phyloP scores from a whole-genome alignment of 2,329 filamentous ascomycete genomes.

The Ascochyta fabae region DNA sequence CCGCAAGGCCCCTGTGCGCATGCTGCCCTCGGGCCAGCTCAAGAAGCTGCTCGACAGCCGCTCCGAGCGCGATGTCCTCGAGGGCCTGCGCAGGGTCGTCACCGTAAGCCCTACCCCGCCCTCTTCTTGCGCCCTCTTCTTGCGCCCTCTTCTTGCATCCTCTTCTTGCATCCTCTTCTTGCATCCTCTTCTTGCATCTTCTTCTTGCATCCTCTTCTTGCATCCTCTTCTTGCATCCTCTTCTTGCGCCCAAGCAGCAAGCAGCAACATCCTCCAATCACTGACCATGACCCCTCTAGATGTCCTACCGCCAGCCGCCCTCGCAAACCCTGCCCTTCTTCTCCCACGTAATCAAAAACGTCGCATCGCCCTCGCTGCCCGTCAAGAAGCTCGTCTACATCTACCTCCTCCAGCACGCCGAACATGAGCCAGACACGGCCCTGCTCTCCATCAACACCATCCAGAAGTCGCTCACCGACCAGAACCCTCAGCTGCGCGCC shows the following conservation, averaged over 20 bases:
- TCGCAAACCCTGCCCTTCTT: slow-evolving; percentile 81
- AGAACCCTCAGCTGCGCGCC: slow-evolving; percentile 87
- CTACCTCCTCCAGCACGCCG: slow-evolving; percentile 95
- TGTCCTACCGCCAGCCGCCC: slow-evolving; percentile 88
- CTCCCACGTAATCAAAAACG: slow-evolving; percentile 97
- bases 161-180: too few species aligned
- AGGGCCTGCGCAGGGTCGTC: slow-evolving; percentile 87
- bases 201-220: too few species aligned
- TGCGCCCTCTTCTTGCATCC: too few species aligned
- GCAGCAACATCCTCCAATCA: background rate
- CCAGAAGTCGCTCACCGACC: slow-evolving; percentile 93
- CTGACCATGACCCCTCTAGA: slow-evolving; percentile 60
- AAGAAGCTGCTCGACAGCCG: slow-evolving; percentile 95
- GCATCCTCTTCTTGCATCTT: too few species aligned
- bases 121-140: background rate
- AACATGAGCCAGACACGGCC: slow-evolving; percentile 92
- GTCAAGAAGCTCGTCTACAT: slow-evolving; percentile 99
- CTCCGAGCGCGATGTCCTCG: slow-evolving; percentile 89
- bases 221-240: too few species aligned
- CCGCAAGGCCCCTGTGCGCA: slow-evolving; percentile 63
- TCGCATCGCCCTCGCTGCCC: slow-evolving; percentile 89
- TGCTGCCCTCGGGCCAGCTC: slow-evolving; percentile 80
- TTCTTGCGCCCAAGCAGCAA: too few species aligned
- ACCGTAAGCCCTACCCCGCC: slow-evolving; percentile 65
- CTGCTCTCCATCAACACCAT: slow-evolving; percentile 98